Percentiles rank a stretch among this genome's conserved stretches.
phyloP scores from a whole-genome alignment of 495 filamentous ascomycete species.

The Hypoxylon fragiforme region DNA sequence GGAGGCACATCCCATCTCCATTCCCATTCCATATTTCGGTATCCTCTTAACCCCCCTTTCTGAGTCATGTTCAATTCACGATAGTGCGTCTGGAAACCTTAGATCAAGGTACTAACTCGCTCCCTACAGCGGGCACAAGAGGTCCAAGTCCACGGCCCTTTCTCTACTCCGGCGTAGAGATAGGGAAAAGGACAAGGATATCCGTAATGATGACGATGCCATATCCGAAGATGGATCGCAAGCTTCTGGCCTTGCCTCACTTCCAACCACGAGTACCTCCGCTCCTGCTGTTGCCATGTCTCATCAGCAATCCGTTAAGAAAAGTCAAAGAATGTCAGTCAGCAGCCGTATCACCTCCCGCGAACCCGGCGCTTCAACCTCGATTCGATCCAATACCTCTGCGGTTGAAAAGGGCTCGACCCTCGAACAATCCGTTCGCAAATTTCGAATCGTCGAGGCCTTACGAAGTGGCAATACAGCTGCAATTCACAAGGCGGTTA shows the following conservation, averaged over 20 bases:
- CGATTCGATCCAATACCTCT: constrained; percentile 35
- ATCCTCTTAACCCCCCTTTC: background rate
- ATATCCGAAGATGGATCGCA: constrained; percentile 45
- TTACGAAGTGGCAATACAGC: constrained; percentile 87
- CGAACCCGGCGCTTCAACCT: constrained; percentile 24
- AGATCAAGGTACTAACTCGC: constrained; percentile 24
- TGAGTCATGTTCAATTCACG: constrained; percentile 4
- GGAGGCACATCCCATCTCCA: too few relatives aligned
- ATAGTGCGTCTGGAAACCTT: background rate
- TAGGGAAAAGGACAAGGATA: constrained; percentile 41
- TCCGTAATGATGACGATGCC: constrained; percentile 48
- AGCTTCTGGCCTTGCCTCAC: constrained; percentile 39
- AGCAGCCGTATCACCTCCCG: constrained; percentile 44
- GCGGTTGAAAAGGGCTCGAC: constrained; percentile 53
- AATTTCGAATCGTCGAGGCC: constrained; percentile 92
- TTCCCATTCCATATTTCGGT: background rate
- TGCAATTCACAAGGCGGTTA: constrained; percentile 85
- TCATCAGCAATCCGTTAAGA: constrained; percentile 41
- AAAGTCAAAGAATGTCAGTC: constrained; percentile 49
- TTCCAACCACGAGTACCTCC: constrained; percentile 36
- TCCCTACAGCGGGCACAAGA: constrained; percentile 49
- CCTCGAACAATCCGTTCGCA: constrained; percentile 90
- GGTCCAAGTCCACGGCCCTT: constrained; percentile 55
- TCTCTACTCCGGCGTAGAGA: constrained; percentile 52
- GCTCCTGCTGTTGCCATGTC: constrained; percentile 40